Base-by-base conservation (phyloP, 108 stramenopile genomes). In the Stephanodiscus triporus region DNA sequence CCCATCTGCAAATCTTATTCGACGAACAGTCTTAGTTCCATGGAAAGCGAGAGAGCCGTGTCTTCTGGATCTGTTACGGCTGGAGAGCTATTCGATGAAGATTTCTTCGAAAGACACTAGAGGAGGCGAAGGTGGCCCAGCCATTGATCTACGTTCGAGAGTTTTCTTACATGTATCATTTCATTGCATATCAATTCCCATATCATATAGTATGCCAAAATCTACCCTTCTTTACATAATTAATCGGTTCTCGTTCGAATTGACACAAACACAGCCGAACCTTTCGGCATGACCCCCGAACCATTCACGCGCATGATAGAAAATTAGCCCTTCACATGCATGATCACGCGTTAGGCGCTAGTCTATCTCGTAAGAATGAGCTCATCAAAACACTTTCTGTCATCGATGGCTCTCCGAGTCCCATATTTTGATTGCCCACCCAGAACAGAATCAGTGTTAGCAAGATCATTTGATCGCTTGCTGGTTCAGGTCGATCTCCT, bases 401-500 rank as follows among this genome's bases (percentile, higher is more conserved):
- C 11, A 1, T 0, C 14, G 43, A 14, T 13, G 14, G 16, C 16
- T 16, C 43, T 14, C 16, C 2, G 1, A 45, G 43, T 14, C 16
- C 43, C 14, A 45, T n/a, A n/a, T n/a, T n/a, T 45, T 45, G 43
- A 45, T 45, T 45, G n/a, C n/a, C n/a, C n/a, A n/a, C n/a, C n/a
- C 43, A 16, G 13, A 11, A 14, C 3, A 16, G 43, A 14, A 45
- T 45, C 14, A 16, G 43, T 45, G 16, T 3, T 45, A 11, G 0
- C 43, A 1, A 14, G 13, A 17, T 45, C 17, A 57, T 32, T 57
- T 57, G 30, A 88, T 78, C 14, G 87, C 85, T 48, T 77, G 75
- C 60, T 88, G 87, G 69, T 88, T 85, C 13, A 86, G 62, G 53
- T 86, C 85, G 42, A 88, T 86, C 27, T 81, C 76, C 61, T 83